phyloP scores from a whole-genome alignment of 192 early-diverging fungal genomes.

The Entomortierella chlamydospora region DNA sequence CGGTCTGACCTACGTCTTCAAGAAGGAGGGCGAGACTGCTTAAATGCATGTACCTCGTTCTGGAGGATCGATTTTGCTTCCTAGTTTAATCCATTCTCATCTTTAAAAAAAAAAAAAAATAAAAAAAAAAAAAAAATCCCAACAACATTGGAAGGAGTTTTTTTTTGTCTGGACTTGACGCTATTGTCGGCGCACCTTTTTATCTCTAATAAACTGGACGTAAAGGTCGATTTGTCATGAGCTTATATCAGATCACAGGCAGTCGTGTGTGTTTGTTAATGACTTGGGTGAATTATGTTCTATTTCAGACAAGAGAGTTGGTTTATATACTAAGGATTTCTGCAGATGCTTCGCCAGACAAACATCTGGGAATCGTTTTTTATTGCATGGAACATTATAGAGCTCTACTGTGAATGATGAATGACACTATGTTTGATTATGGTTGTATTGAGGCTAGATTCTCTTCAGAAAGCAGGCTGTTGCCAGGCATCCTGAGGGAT shows the following conservation, averaged over 20 bases:
- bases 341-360: too few species aligned
- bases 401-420: too few species aligned
- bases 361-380: too few species aligned
- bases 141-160: not conserved
- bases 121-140: not conserved
- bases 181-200: not conserved
- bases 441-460: not conserved
- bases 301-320: too few species aligned
- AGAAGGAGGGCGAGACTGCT: slow-evolving; percentile 71
- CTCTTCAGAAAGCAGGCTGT: slow-evolving; percentile 3
- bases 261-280: not conserved
- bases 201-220: slow-evolving; percentile 7
- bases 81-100: not conserved
- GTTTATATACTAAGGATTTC: too few species aligned
- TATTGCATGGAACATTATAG: too few species aligned
- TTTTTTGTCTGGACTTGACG: slow-evolving; percentile 10
- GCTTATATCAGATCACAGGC: not conserved
- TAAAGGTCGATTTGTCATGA: not conserved
- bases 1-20: slow-evolving; percentile 96
- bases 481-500: slow-evolving; percentile 18
- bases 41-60: slow-evolving; percentile 21
- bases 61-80: not conserved
- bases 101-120: slow-evolving; percentile 2
- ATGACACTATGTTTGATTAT: not conserved
- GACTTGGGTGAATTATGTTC: too few species aligned